phyloP scores from a whole-genome alignment of 805 yeast genomes.

The Hyphopichia homilentoma region DNA sequence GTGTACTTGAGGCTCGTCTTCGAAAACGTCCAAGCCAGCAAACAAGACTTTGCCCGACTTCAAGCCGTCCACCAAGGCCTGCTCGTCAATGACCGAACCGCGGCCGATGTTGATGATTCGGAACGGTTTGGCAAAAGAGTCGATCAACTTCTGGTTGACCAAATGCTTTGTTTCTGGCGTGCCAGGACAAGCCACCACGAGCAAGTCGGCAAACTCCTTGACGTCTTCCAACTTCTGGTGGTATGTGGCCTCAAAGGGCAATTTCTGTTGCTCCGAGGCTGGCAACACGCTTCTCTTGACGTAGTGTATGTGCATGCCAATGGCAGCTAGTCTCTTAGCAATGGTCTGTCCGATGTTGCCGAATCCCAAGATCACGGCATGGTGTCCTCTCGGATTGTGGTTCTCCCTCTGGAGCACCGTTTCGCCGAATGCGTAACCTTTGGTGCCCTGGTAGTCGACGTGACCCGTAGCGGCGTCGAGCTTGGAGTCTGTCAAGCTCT shows the following conservation, averaged over 20 bases:
- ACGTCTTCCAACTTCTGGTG: constrained; percentile 31
- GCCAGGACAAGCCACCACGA: constrained; percentile 67
- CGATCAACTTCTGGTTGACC: constrained; percentile 46
- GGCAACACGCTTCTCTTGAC: constrained; percentile 50
- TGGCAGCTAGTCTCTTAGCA: constrained; percentile 49
- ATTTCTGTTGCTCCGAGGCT: constrained; percentile 20
- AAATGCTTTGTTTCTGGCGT: constrained; percentile 54
- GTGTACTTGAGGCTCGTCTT: constrained; percentile 56
- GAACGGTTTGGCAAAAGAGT: constrained; percentile 48
- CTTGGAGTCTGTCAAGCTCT: constrained; percentile 24
- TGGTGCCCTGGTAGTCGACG: constrained; percentile 6
- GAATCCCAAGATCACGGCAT: constrained; percentile 66
- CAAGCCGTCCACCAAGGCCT: constrained; percentile 59
- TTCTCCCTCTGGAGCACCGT: constrained; percentile 42
- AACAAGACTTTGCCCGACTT: constrained; percentile 56
- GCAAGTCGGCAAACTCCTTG: constrained; percentile 46
- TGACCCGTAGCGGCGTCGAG: constrained; percentile 31
- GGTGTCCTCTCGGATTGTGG: constrained; percentile 53
- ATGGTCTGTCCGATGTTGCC: constrained; percentile 71
- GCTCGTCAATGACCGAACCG: constrained; percentile 65
- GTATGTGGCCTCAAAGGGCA: constrained; percentile 46
- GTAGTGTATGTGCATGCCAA: constrained; percentile 66
- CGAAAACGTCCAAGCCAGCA: constrained; percentile 73
- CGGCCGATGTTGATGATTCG: constrained; percentile 74
- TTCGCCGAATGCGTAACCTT: constrained; percentile 40